Evolutionary conservation across 78 protist species (phyloP), one percentile per base, ranked within the genome.

Genomic region (Anaeramoeba ignava): DNA sequence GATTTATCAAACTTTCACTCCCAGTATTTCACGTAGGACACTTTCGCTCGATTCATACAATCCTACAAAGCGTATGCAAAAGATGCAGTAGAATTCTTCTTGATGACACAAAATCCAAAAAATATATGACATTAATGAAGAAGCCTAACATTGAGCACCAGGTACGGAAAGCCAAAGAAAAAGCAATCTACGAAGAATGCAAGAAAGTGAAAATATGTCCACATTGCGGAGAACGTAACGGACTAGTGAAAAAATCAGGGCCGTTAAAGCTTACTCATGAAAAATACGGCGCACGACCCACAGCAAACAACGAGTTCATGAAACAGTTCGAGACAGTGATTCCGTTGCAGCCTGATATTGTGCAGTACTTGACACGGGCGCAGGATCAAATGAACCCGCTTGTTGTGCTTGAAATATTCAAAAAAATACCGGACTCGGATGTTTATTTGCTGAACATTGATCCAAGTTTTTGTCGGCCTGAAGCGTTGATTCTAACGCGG

Each of bases 21-120:
- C 99, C 99, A 0, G 96, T 96, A n/a, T 96, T 92, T 85, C 99
- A 98, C 36, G 38, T 89, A 54, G 99, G 99, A 31, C 96, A 88
- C 85, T 81, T 96, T 79, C 89, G 90, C 81, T 81, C 82, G n/a
- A 93, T 93, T 80, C 0, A 91, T 41, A 3, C 36, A 31, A 81
- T 91, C 12, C 91, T 95, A 37, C 92, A 93, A 82, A 27, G 80
- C 84, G 88, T 96, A 36, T 97, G 98, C 91, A 96, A 95, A 89
- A 3, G 78, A 0, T 94, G 96, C 83, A 0, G 87, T 12, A 88
- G 90, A 36, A 82, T 93, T n/a, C 41, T 96, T 86, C 80, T 94
- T 2, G n/a, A 27, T 3, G 54, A 0, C 3, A 81, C 73, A 0
- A 87, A 86, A 68, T 31, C 78, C 82, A 85, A 78, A 2, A 82